Conservation (phyloP, 2,329 filamentous ascomycete species). For the Colletotrichum lupini region DNA sequence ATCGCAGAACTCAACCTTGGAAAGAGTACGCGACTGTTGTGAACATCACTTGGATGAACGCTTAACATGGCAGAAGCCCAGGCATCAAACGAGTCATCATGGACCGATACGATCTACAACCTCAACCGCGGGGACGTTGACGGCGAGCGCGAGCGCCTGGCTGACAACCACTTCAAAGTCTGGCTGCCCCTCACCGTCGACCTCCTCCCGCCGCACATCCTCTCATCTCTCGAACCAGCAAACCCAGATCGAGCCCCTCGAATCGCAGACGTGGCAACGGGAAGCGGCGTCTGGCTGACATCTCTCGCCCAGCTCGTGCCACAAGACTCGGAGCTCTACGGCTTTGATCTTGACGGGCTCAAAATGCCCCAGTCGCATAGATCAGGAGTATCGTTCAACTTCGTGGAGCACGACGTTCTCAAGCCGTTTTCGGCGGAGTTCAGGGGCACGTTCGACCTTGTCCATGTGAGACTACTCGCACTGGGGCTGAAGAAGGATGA, state of each 20-base stretch:
- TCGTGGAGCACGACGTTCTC: slow-evolving; percentile 27
- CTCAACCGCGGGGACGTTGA: slow-evolving; percentile 25
- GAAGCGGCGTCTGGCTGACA: slow-evolving; percentile 38
- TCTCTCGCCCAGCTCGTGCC: slow-evolving; percentile 30
- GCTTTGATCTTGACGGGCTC: slow-evolving; percentile 37
- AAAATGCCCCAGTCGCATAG: slow-evolving; percentile 30
- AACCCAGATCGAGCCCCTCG: background rate
- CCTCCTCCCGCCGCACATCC: slow-evolving; percentile 22
- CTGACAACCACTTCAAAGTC: slow-evolving; percentile 30
- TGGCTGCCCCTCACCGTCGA: slow-evolving; percentile 25
- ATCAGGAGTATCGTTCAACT: slow-evolving; percentile 12
- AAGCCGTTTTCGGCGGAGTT: slow-evolving; percentile 32
- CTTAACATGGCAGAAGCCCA: background rate
- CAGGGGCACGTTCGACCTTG: slow-evolving; percentile 35
- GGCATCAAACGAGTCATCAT: background rate
- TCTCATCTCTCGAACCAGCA: background rate
- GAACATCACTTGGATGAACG: background rate
- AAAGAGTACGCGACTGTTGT: background rate
- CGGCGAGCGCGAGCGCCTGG: slow-evolving; percentile 25
- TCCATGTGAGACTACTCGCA: slow-evolving; percentile 36
- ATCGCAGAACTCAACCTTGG: too few species aligned
- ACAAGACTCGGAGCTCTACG: slow-evolving; percentile 24
- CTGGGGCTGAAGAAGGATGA: slow-evolving; percentile 33
- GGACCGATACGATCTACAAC: slow-evolving; percentile 26
- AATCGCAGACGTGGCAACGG: slow-evolving; percentile 39